Evolutionary conservation across 2,329 filamentous ascomycete species (phyloP).

Genomic region (Penicillium sp.): DNA sequence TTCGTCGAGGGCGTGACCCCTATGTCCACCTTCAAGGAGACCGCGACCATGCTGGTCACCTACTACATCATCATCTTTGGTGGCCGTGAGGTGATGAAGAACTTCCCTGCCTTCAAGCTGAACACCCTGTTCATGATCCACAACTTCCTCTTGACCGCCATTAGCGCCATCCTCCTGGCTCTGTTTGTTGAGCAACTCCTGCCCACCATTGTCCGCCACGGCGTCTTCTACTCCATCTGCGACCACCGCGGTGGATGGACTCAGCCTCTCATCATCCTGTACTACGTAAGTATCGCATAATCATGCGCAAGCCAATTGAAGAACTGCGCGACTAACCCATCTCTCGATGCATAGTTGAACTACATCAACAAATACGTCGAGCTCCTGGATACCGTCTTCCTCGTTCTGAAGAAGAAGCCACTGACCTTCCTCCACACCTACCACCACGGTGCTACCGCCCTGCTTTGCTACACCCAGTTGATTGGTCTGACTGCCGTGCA

Average conservation of each 20-base stretch:
- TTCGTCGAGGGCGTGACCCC: slow-evolving; percentile 81
- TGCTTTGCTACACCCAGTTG: slow-evolving; percentile 97
- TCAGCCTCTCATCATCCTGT: slow-evolving; percentile 85
- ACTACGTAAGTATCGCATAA: slow-evolving; percentile 72
- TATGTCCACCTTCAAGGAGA: slow-evolving; percentile 86
- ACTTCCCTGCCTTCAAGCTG: slow-evolving; percentile 80
- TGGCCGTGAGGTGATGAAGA: slow-evolving; percentile 88
- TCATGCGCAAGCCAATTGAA: neutral
- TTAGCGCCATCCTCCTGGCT: slow-evolving; percentile 76
- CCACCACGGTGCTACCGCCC: slow-evolving; percentile 94
- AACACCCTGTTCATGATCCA: slow-evolving; percentile 90
- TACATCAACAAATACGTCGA: slow-evolving; percentile 98
- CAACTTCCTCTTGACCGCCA: slow-evolving; percentile 89
- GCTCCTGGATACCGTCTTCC: slow-evolving; percentile 90
- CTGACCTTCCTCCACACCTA: slow-evolving; percentile 99
- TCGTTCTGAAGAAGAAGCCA: slow-evolving; percentile 99
- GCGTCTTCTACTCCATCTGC: slow-evolving; percentile 89
- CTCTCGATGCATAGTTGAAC: slow-evolving; percentile 67
- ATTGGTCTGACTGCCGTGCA: slow-evolving; percentile 90
- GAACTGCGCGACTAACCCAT: slow-evolving; percentile 39
- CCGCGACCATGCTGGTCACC: slow-evolving; percentile 74
- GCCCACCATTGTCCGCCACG: slow-evolving; percentile 75
- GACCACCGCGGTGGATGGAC: slow-evolving; percentile 81
- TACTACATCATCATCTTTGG: slow-evolving; percentile 96
- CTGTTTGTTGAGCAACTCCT: slow-evolving; percentile 92